Conservation (phyloP, 2,329 filamentous ascomycete species). For the Lachnellula suecica region DNA sequence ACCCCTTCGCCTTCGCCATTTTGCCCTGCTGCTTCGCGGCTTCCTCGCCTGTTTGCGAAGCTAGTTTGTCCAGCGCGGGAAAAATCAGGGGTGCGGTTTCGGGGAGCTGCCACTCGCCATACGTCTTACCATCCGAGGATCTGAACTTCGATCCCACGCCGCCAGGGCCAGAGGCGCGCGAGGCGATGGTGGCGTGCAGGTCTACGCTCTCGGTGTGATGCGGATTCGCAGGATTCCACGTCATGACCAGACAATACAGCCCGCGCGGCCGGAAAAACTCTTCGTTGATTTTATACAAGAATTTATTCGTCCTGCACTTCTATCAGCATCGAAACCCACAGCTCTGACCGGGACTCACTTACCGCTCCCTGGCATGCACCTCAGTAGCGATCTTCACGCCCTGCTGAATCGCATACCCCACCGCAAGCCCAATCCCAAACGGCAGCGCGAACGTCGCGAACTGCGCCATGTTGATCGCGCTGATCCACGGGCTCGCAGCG, state of each 20-base stretch:
- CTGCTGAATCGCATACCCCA: neutral
- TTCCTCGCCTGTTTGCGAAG: conserved; percentile 13
- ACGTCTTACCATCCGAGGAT: neutral
- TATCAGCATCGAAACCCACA: neutral
- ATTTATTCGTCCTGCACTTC: neutral
- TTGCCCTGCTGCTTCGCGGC: conserved; percentile 6
- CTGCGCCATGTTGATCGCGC: conserved; percentile 39
- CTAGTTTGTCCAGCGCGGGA: conserved; percentile 33
- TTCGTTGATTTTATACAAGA: conserved; percentile 51
- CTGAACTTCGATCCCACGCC: neutral
- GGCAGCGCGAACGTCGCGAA: conserved; percentile 5
- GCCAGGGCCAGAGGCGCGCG: neutral
- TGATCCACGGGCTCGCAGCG: conserved; percentile 36
- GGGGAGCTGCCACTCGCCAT: conserved; percentile 20
- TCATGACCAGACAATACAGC: conserved; percentile 50
- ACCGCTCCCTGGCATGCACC: neutral
- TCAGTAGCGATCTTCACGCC: conserved; percentile 1
- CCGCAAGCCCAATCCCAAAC: neutral
- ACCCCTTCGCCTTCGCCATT: conserved; percentile 7
- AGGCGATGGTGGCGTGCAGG: neutral
- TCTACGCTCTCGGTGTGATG: neutral
- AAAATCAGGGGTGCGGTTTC: conserved; percentile 37
- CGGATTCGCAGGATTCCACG: conserved; percentile 5
- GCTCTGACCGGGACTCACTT: neutral
- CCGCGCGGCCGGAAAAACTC: conserved; percentile 55